Percentiles rank a stretch among this genome's conserved stretches.
Evolutionary conservation across 2,329 filamentous ascomycete species (phyloP).

Genomic region (Verticillium albo-atrum): DNA sequence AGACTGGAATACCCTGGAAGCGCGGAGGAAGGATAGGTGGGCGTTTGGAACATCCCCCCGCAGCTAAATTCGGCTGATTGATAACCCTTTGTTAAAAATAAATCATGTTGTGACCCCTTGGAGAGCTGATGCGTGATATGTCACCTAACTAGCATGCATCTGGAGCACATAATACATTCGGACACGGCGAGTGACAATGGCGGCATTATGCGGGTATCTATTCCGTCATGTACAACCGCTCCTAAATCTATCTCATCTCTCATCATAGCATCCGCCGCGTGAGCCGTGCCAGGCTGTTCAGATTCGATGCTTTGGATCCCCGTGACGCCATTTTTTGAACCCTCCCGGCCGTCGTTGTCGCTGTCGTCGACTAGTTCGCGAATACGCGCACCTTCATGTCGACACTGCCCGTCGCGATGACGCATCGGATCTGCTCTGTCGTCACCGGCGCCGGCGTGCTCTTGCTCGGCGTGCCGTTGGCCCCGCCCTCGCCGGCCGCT

Average conservation of each 20-base stretch:
- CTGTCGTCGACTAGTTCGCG: slow-evolving; percentile 42
- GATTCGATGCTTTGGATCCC: neutral
- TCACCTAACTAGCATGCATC: too few species aligned
- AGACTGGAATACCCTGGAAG: neutral
- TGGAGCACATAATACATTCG: neutral
- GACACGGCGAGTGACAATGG: neutral
- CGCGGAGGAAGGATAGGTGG: neutral
- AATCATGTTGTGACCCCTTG: too few species aligned
- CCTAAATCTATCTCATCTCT: slow-evolving; percentile 8
- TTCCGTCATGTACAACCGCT: slow-evolving; percentile 12
- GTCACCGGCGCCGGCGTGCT: slow-evolving; percentile 33
- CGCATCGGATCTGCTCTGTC: slow-evolving; percentile 64
- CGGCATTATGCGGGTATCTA: slow-evolving; percentile 12
- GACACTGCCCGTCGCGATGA: slow-evolving; percentile 83
- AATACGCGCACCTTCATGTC: slow-evolving; percentile 78
- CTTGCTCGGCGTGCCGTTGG: slow-evolving; percentile 42
- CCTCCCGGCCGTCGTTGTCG: neutral
- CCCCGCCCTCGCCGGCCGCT: slow-evolving; percentile 28
- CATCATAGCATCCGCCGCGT: neutral
- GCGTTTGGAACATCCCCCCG: neutral
- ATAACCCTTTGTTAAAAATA: neutral
- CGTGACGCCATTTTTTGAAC: neutral
- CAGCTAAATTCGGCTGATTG: neutral
- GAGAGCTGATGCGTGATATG: too few species aligned
- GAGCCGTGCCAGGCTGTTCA: neutral